Evolutionary conservation across 2,329 filamentous ascomycete species (phyloP).

Genomic region (Penicillium decumbens): DNA sequence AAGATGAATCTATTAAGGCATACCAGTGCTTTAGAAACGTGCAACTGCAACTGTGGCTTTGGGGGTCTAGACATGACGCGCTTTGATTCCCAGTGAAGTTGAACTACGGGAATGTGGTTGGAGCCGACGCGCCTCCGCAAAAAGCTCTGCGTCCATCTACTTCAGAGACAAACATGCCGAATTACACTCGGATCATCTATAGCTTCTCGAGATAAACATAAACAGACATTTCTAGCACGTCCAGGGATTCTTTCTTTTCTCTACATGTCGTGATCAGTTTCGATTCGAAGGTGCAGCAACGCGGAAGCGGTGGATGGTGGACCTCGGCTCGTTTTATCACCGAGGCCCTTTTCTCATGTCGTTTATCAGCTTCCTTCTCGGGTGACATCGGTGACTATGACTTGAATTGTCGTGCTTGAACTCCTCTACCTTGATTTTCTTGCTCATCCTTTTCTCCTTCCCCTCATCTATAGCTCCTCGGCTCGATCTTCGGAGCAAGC

Average conservation of each 20-base stretch:
- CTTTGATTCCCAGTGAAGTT: conserved; percentile 1
- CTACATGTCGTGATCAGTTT: neutral
- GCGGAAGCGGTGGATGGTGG: conserved; percentile 25
- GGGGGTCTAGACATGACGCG: conserved; percentile 30
- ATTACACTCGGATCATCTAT: neutral
- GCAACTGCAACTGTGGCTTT: conserved; percentile 24
- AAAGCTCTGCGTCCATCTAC: neutral
- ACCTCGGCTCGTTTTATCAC: conserved; percentile 35
- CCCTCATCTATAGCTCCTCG: conserved; percentile 2
- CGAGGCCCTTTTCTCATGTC: conserved; percentile 27
- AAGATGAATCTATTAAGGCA: neutral
- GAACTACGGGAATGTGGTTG: conserved; percentile 8
- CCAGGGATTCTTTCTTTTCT: neutral
- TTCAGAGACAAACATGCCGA: neutral
- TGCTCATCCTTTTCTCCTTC: neutral
- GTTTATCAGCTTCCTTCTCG: conserved; percentile 17
- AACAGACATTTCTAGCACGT: neutral
- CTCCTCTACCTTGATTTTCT: neutral
- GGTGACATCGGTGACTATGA: conserved; percentile 21
- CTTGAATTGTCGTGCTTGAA: conserved; percentile 5
- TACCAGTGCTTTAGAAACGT: conserved; percentile 34
- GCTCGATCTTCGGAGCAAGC: conserved; percentile 11
- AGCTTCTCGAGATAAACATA: neutral
- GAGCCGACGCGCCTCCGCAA: conserved; percentile 13
- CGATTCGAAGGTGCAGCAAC: conserved; percentile 2